A percentile compares a stretch with the other conserved stretches of the same genome.
These are phyloP conservation scores for Sphagnum contortum DNA, from an alignment of 225 moss, liverwort and hornwort species.

Conservation along the genomic window DNA sequence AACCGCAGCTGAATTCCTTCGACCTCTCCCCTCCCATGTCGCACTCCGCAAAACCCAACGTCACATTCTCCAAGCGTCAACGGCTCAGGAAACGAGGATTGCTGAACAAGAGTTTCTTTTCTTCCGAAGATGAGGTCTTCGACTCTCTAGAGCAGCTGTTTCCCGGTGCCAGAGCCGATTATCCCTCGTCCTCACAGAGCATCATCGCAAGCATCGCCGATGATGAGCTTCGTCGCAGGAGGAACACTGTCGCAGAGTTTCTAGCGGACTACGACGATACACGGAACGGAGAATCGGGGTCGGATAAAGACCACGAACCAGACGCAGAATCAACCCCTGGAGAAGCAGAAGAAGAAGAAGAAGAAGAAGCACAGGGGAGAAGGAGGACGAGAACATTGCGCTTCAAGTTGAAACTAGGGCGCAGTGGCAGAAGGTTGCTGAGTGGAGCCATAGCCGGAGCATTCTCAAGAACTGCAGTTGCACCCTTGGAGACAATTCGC, in stretches of 20 bases:
- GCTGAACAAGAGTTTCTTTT: slow-evolving; percentile 11
- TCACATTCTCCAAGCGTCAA: slow-evolving; percentile 76
- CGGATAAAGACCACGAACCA: background rate
- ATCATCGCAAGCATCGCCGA: slow-evolving; percentile 12
- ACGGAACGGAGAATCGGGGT: slow-evolving; percentile 18
- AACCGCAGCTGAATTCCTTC: slow-evolving; percentile 53
- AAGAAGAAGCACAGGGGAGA: slow-evolving; percentile 5
- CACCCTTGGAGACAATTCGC: no score
- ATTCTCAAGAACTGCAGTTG: no score
- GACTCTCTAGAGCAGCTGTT: slow-evolving; percentile 81
- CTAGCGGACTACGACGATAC: slow-evolving; percentile 6
- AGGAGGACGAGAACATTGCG: slow-evolving; percentile 23
- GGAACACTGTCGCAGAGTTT: slow-evolving; percentile 22
- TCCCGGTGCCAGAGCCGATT: slow-evolving; percentile 58
- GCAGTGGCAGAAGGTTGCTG: slow-evolving; percentile 16
- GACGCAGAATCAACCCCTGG: no score
- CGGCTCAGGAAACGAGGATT: slow-evolving; percentile 43
- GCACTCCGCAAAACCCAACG: slow-evolving; percentile 39
- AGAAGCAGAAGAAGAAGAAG: slow-evolving; percentile 2
- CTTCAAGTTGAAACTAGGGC: slow-evolving; percentile 59
- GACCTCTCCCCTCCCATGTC: slow-evolving; percentile 51
- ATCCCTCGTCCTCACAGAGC: slow-evolving; percentile 10
- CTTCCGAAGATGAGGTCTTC: slow-evolving; percentile 47
- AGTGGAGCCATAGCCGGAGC: no score
- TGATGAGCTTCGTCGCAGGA: slow-evolving; percentile 35